Evolutionary conservation across 2,329 filamentous ascomycete genomes (phyloP), one percentile per base, ranked within the genome.

Genomic region (Pseudogymnoascus sp.): DNA sequence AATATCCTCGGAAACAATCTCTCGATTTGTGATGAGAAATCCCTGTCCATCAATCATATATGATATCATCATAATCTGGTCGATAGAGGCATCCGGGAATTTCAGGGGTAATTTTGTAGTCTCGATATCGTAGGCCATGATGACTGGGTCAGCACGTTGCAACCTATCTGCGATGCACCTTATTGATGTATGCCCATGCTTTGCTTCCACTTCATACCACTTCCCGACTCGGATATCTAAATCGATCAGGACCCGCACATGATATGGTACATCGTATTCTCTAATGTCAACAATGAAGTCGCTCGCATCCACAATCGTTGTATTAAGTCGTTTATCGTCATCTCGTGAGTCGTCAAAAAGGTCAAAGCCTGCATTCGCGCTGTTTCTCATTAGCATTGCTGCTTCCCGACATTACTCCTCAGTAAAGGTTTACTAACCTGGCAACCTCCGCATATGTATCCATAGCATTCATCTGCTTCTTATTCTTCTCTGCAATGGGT

Each of bases 21-120:
- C 92, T 70, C 95, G 86, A 73, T 99, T 99, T 4, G 94, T 99
- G 75, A 99, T 97, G 36, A 99, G 80, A 69, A 97, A 99, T 4
- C 94, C 94, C 76, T 96, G 92, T 0, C 94, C 95, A 69, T 99
- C 94, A 70, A 99, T 97, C 95, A 99, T 99, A 79, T 99, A 99
- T 33, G 95, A 99, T 74, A 99, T 93, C 94, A 99, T 99, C 92
- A 99, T 99, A 72, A 99, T 89, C 74, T 96, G 93, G 76, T 99
- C 94, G 66, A 96, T 88, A 3, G 92, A 84, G 1, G 94, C 88
- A 72, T 99, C 95, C 25, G 94, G 95, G 69, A 99, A 99, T 75
- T 99, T 99, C 62, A 99, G 80, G 1, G 95, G 94, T 14, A 94
- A 80, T 72, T 99, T 99, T 4, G 91, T 93, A 2, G 94, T 99